Conservation (phyloP, 768 basidiomycete species). For the Neoboletus subvelutipes region DNA sequence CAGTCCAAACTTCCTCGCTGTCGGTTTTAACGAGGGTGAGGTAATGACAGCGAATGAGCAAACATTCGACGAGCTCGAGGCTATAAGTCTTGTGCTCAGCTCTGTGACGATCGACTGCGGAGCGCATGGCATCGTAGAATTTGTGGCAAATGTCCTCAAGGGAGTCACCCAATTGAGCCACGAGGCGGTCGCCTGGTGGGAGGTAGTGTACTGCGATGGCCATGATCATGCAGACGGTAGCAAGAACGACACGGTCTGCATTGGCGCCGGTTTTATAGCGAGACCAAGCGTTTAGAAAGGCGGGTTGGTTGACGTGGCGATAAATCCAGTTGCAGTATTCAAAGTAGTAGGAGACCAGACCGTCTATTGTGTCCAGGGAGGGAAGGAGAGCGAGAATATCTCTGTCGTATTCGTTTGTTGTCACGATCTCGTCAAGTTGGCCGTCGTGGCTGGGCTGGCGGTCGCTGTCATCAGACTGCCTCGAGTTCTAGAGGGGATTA, state of each 20-base stretch:
- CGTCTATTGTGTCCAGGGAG: constrained; percentile 64
- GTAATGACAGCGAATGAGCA: constrained; percentile 70
- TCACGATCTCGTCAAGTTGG: constrained; percentile 39
- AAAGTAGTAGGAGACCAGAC: constrained; percentile 74
- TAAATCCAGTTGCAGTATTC: constrained; percentile 89
- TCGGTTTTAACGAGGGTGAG: constrained; percentile 71
- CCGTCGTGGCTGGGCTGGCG: constrained; percentile 54
- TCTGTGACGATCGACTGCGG: constrained; percentile 60
- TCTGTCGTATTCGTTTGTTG: constrained; percentile 60
- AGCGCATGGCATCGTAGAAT: constrained; percentile 69
- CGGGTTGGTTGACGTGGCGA: constrained; percentile 65
- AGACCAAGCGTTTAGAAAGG: constrained; percentile 66
- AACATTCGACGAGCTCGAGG: constrained; percentile 73
- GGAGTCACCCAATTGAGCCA: constrained; percentile 50
- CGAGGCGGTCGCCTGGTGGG: constrained; percentile 60
- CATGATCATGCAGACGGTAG: constrained; percentile 74
- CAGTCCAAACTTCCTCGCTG: constrained; percentile 78
- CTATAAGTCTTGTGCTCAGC: constrained; percentile 59
- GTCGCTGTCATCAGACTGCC: constrained; percentile 52
- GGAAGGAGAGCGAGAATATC: constrained; percentile 72
- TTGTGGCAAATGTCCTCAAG: constrained; percentile 61
- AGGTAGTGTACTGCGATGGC: constrained; percentile 73
- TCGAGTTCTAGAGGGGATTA: constrained; percentile 37
- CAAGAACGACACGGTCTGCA: constrained; percentile 66
- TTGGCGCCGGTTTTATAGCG: constrained; percentile 68